Percentiles rank a stretch among this genome's conserved stretches.
Evolutionary conservation across 768 basidiomycete genomes (phyloP).

Genomic region (Flagelloscypha sp.): DNA sequence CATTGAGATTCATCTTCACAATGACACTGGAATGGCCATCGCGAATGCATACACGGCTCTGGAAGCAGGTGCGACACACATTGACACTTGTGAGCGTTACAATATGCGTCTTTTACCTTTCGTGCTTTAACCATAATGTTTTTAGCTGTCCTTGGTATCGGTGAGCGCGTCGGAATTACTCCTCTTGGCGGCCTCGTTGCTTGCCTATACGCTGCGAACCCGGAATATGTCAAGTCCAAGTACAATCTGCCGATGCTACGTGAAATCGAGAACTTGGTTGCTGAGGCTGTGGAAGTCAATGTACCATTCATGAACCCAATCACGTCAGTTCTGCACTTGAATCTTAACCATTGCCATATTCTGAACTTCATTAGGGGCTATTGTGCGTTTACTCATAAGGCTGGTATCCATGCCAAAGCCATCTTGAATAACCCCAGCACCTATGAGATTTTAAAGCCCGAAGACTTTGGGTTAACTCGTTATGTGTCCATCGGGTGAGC

Average conservation of each 20-base stretch:
- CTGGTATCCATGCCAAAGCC: constrained; percentile 99
- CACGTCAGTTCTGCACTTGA: constrained; percentile 42
- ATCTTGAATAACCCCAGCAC: constrained; percentile 99
- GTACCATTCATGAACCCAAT: constrained; percentile 97
- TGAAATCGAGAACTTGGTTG: constrained; percentile 97
- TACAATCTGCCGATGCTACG: constrained; percentile 97
- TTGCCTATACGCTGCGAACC: constrained; percentile 93
- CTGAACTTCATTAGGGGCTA: constrained; percentile 62
- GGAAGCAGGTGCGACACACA: constrained; percentile 97
- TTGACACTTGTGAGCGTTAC: constrained; percentile 76
- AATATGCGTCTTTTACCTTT: neutral
- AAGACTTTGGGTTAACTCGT: constrained; percentile 95
- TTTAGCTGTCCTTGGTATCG: constrained; percentile 89
- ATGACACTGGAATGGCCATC: constrained; percentile 98
- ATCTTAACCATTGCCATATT: neutral
- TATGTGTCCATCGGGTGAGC: constrained; percentile 93
- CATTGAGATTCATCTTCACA: constrained; percentile 97
- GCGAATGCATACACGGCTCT: constrained; percentile 98
- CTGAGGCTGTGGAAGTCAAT: constrained; percentile 96
- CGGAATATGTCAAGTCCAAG: constrained; percentile 99
- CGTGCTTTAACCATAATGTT: constrained; percentile 6
- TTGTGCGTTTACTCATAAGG: constrained; percentile 99
- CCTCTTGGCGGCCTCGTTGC: constrained; percentile 95
- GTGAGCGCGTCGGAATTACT: constrained; percentile 98
- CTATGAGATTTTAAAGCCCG: constrained; percentile 98